These are phyloP conservation scores for Pelargonium fulgidum DNA, from an alignment of 441 rosid species.

Conservation along the genomic window DNA sequence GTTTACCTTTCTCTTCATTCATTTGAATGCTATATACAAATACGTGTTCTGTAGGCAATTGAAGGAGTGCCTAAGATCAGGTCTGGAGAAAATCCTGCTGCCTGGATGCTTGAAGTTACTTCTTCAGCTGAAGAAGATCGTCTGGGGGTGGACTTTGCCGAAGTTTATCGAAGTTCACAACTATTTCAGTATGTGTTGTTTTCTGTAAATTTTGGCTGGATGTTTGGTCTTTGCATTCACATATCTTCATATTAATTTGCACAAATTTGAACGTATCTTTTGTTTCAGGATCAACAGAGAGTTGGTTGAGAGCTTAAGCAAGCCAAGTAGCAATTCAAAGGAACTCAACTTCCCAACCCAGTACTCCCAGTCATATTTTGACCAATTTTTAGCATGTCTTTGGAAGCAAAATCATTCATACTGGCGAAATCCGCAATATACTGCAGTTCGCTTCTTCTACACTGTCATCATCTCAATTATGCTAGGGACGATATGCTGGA, in stretches of 20 bases:
- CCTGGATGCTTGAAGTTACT: constrained; percentile 85
- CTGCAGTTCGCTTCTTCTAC: constrained; percentile 10
- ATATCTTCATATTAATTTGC: background rate
- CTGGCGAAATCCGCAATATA: constrained; percentile 3
- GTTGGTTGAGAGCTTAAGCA: constrained; percentile 47
- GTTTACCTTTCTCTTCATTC: background rate
- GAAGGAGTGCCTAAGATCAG: constrained; percentile 56
- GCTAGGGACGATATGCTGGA: constrained; percentile 4
- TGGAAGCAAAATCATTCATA: constrained; percentile 8
- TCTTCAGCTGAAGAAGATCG: constrained; percentile 46
- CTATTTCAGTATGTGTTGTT: constrained; percentile 39
- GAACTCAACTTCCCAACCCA: constrained; percentile 55
- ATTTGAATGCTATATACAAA: background rate
- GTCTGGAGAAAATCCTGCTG: constrained; percentile 78
- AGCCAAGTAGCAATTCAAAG: constrained; percentile 47
- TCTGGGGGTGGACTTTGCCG: constrained; percentile 54
- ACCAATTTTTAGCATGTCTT: constrained; percentile 7
- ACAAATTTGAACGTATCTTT: background rate
- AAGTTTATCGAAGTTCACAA: constrained; percentile 52
- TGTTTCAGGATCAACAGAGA: constrained; percentile 63
- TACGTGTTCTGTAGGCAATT: constrained; percentile 32
- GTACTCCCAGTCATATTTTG: constrained; percentile 1
- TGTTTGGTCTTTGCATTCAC: background rate
- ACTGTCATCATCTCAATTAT: constrained; percentile 1
- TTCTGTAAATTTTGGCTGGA: background rate